A percentile compares a stretch with the other conserved stretches of the same genome.
phyloP scores from a whole-genome alignment of 1,284 basidiomycete genomes.

The Macrocybe sp. region DNA sequence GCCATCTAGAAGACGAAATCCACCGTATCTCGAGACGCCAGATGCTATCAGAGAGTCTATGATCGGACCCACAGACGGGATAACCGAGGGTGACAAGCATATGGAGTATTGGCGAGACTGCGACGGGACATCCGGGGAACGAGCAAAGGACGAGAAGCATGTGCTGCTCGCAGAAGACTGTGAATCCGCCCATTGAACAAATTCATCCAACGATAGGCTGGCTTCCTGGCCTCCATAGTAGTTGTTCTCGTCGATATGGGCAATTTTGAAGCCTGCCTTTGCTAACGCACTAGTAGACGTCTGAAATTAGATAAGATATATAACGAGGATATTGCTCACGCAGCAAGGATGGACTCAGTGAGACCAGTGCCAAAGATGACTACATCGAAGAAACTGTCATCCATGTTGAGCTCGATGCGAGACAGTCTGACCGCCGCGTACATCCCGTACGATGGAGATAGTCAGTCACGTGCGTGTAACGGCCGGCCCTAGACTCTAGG shows the following conservation, averaged over 20 bases:
- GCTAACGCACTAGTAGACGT: conserved; percentile 67
- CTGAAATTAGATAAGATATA: not conserved
- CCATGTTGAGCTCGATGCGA: conserved; percentile 18
- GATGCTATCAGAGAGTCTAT: conserved; percentile 81
- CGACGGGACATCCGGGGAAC: conserved; percentile 37
- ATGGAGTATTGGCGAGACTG: conserved; percentile 80
- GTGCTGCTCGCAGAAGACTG: conserved; percentile 18
- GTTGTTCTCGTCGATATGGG: conserved; percentile 81
- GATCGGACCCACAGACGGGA: conserved; percentile 77
- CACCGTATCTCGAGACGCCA: conserved; percentile 87
- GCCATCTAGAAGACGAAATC: conserved; percentile 83
- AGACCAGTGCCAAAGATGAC: conserved; percentile 86
- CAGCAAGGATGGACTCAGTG: conserved; percentile 82
- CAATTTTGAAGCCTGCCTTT: conserved; percentile 81
- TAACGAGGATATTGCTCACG: conserved; percentile 50
- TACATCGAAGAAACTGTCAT: conserved; percentile 61
- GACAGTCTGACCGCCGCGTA: not conserved
- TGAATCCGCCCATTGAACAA: conserved; percentile 61
- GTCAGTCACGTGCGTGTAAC: conserved; percentile 16
- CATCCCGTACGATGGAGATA: not conserved
- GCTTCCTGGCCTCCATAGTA: conserved; percentile 89
- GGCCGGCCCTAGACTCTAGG: conserved; percentile 28
- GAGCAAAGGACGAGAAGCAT: conserved; percentile 37
- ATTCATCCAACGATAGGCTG: conserved; percentile 77
- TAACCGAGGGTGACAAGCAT: conserved; percentile 78